A percentile compares a stretch with the other conserved stretches of the same genome.
phyloP scores from a whole-genome alignment of 2,329 filamentous ascomycete genomes.

The Monosporascus ibericus region DNA sequence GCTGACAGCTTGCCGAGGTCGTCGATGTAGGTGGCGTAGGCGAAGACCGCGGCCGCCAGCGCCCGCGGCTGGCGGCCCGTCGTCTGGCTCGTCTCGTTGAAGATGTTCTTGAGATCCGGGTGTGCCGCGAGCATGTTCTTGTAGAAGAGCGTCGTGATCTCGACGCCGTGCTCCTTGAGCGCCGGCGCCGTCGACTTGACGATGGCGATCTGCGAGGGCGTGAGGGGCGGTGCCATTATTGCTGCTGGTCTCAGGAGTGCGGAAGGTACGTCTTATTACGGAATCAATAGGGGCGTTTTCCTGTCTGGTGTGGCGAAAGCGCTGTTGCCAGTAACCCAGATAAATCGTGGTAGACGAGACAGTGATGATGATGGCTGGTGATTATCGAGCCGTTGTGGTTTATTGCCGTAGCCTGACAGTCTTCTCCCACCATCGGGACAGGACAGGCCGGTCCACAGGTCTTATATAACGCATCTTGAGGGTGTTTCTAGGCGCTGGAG shows the following conservation, averaged over 20 bases:
- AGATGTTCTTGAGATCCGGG: conserved; percentile 62
- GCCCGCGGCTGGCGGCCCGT: conserved; percentile 65
- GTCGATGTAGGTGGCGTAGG: conserved; percentile 69
- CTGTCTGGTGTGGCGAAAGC: too few species aligned
- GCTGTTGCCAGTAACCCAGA: too few species aligned
- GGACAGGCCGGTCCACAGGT: too few species aligned
- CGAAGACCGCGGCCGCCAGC: conserved; percentile 62
- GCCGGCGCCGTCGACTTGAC: conserved; percentile 75
- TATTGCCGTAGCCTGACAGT: too few species aligned
- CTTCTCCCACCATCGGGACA: too few species aligned
- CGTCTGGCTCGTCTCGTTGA: conserved; percentile 64
- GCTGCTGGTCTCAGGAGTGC: neutral
- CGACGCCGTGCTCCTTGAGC: conserved; percentile 59
- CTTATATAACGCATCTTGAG: too few species aligned
- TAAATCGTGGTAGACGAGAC: too few species aligned
- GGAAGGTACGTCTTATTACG: neutral
- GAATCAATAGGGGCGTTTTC: too few species aligned
- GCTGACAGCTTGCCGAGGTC: conserved; percentile 54
- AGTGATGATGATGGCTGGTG: too few species aligned
- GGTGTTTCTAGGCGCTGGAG: too few species aligned
- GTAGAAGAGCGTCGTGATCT: conserved; percentile 71
- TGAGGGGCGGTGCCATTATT: conserved; percentile 43
- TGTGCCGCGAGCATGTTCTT: conserved; percentile 57
- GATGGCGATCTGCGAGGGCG: conserved; percentile 58
- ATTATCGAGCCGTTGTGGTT: too few species aligned